These are phyloP conservation scores for Populus hybrid DNA, from an alignment of 441 rosid species.

Conservation along the genomic window DNA sequence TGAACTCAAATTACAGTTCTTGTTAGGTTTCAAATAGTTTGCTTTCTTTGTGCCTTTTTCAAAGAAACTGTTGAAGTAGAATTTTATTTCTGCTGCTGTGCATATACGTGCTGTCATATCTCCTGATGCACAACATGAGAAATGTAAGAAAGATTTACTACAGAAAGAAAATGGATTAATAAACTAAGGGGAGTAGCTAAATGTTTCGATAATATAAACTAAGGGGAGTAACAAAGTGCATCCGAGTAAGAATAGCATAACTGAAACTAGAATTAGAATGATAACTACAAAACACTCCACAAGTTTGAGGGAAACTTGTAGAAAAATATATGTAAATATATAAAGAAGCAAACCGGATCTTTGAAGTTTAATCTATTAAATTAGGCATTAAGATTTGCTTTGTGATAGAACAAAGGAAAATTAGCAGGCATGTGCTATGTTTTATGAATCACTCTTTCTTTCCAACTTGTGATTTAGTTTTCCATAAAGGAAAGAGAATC, in stretches of 20 bases:
- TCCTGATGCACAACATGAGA: constrained; percentile 39
- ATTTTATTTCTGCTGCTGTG: constrained; percentile 86
- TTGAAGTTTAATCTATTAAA: neutral
- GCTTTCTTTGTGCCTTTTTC: constrained; percentile 37
- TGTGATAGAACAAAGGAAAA: neutral
- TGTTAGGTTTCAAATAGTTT: constrained; percentile 68
- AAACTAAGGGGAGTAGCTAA: neutral
- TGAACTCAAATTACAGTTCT: constrained; percentile 78
- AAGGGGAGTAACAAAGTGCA: neutral
- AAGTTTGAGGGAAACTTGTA: neutral
- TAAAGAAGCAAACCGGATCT: neutral
- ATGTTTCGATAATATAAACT: neutral
- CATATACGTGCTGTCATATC: constrained; percentile 68
- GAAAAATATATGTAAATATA: neutral
- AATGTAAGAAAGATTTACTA: neutral
- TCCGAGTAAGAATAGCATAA: neutral
- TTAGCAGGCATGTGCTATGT: neutral
- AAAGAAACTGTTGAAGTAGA: constrained; percentile 64
- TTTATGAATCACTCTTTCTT: neutral
- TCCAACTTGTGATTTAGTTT: neutral
- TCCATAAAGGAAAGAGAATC: neutral
- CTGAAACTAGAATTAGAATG: neutral
- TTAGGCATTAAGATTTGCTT: neutral
- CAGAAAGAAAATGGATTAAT: neutral
- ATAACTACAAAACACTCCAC: neutral